phyloP scores from a whole-genome alignment of 2,329 filamentous ascomycete genomes.

The Macrophomina pseudophaseolina region DNA sequence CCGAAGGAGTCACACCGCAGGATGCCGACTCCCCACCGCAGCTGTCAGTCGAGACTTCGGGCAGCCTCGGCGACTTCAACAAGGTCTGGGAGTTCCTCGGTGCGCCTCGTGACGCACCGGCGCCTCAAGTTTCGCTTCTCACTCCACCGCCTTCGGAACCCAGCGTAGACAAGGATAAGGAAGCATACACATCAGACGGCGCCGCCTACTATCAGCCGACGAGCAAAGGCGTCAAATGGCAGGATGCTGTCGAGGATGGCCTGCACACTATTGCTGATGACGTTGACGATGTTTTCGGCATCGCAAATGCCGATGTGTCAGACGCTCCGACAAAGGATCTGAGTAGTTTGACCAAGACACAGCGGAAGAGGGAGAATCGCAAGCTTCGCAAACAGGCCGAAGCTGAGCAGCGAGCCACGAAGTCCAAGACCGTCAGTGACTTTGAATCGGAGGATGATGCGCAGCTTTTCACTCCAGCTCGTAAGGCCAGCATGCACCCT shows the following conservation, averaged over 20 bases:
- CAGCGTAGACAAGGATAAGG: conserved; percentile 27
- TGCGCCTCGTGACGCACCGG: conserved; percentile 34
- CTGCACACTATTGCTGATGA: conserved; percentile 10
- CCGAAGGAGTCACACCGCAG: conserved; percentile 10
- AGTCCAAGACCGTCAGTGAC: conserved; percentile 34
- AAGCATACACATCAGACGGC: conserved; percentile 52
- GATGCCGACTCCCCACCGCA: neutral
- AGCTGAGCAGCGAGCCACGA: conserved; percentile 28
- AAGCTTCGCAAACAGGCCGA: conserved; percentile 33
- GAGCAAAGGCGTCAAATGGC: conserved; percentile 35
- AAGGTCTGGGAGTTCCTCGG: conserved; percentile 54
- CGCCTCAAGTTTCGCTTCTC: conserved; percentile 32
- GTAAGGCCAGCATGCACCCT: conserved; percentile 42
- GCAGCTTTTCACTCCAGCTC: conserved; percentile 37
- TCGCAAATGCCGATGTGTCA: conserved; percentile 11
- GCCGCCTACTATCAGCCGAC: conserved; percentile 37
- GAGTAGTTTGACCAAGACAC: conserved; percentile 40
- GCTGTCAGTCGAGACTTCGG: conserved; percentile 12
- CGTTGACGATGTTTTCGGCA: conserved; percentile 22
- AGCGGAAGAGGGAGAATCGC: conserved; percentile 41
- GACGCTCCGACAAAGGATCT: neutral
- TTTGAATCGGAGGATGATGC: conserved; percentile 43
- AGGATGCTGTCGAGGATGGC: conserved; percentile 27
- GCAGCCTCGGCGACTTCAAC: conserved; percentile 51
- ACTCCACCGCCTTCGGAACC: conserved; percentile 27